Percentiles rank a stretch among this genome's conserved stretches.
phyloP scores from a whole-genome alignment of 2,329 filamentous ascomycete genomes.

The Cladophialophora bantiana region DNA sequence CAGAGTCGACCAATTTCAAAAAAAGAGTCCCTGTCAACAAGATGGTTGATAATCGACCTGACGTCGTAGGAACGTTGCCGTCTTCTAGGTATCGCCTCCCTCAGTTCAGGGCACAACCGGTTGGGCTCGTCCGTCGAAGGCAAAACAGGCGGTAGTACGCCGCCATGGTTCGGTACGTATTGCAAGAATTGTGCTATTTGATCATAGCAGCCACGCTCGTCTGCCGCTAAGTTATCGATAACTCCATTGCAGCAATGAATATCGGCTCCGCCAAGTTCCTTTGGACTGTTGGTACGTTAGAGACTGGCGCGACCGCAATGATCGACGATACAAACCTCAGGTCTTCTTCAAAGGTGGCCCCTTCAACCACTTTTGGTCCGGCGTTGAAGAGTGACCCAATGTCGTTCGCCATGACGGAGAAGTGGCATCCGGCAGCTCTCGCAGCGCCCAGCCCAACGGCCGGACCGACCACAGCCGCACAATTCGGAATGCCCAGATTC shows the following conservation, averaged over 20 bases:
- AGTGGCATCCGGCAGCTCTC: conserved; percentile 67
- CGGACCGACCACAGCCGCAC: conserved; percentile 68
- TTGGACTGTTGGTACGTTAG: conserved; percentile 46
- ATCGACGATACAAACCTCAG: conserved; percentile 45
- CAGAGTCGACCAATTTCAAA: conserved; percentile 70
- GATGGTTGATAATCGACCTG: conserved; percentile 61
- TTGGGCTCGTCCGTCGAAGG: conserved; percentile 58
- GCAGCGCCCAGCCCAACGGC: conserved; percentile 67
- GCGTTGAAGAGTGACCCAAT: conserved; percentile 69
- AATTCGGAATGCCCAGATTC: conserved; percentile 69
- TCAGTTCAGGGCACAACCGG: conserved; percentile 57
- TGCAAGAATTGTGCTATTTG: conserved; percentile 64
- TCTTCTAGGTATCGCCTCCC: conserved; percentile 65
- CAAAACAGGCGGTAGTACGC: conserved; percentile 59
- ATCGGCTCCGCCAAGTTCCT: conserved; percentile 64
- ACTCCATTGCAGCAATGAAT: conserved; percentile 71
- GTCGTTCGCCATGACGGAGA: conserved; percentile 70
- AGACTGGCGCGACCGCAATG: neutral
- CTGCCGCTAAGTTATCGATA: conserved; percentile 68
- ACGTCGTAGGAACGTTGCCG: conserved; percentile 68
- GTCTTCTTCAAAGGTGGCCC: conserved; percentile 70
- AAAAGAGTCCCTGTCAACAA: conserved; percentile 64
- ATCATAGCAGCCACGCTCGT: conserved; percentile 67
- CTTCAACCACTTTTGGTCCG: conserved; percentile 67
- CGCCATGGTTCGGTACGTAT: conserved; percentile 66